Evolutionary conservation across 352 stramenopile genomes (phyloP), one percentile per base, ranked within the genome.

Genomic region (Stramenopiles sp.): DNA sequence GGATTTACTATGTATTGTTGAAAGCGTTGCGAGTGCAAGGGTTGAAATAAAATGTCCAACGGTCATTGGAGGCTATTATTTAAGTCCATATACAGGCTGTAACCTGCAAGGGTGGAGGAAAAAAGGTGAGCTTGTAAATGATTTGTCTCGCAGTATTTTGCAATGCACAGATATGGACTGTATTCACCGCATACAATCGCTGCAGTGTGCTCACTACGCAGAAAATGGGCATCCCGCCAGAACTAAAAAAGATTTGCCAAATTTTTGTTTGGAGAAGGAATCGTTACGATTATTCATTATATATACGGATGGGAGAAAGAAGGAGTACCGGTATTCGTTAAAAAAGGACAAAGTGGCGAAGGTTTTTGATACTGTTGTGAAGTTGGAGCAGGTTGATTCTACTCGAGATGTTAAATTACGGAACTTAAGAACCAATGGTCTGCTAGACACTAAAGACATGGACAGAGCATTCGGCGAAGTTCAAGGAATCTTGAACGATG

Each of bases 1-100:
- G 1, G 71, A 33, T 33, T 78, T 78, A 14, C 8, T 33, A 33
- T 78, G 71, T 33, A 14, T 78, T 8, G 71, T 33, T 33, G 71
- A 78, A 78, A 78, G 30, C 22, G 31, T 78, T 14, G 4, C 30
- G 4, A 14, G 4, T 14, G 71, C 30, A 14, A 4, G 31, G 14
- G 14, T 78, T 78, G 71, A 78, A 78, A 33, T 78, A 78, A 78
- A 78, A 78, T 78, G 71, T 14, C 71, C 71, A 33, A 78, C 71
- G 22, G 30, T 78, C 71, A 78, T 78, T 33, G 71, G 31, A 33
- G 71, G 71, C 4, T 78, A 78, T 33, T 78, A 78, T 33, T 14
- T 78, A 33, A 33, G 30, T 31, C 4, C 4, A 4, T 33, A 78
- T 33, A 78, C 71, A 33, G 71, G 71, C 8, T 78, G 71, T 33